These are phyloP conservation scores for Mycena maculata DNA, from an alignment of 768 basidiomycete genomes.

Conservation along the genomic window DNA sequence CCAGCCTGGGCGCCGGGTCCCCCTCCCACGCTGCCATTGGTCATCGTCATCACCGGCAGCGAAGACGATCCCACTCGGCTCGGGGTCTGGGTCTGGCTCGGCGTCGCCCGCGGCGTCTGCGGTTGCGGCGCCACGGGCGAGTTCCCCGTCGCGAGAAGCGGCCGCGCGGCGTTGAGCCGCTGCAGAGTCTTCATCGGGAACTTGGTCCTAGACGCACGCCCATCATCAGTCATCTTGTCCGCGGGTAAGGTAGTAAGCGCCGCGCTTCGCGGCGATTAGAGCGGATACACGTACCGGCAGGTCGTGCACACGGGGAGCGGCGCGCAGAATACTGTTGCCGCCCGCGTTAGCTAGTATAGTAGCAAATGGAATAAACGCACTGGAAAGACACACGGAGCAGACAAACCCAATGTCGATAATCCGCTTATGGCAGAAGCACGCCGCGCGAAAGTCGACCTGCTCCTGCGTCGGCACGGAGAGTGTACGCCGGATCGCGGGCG, in stretches of 20 bases:
- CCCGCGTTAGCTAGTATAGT: background rate
- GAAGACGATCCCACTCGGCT: conserved; percentile 38
- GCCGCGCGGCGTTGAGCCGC: conserved; percentile 75
- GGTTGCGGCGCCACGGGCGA: too few relatives aligned
- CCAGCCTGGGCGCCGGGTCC: too few relatives aligned
- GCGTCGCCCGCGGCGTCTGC: too few relatives aligned
- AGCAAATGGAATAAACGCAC: conserved; percentile 60
- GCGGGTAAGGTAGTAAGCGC: too few relatives aligned
- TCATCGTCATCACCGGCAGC: conserved; percentile 25
- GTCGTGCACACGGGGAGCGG: conserved; percentile 95
- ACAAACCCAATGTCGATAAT: conserved; percentile 98
- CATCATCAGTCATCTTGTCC: too few relatives aligned
- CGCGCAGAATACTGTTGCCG: conserved; percentile 86
- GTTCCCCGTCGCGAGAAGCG: conserved; percentile 45
- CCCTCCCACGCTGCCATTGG: conserved; percentile 32
- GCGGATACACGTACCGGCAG: conserved; percentile 74
- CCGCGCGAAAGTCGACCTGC: conserved; percentile 95
- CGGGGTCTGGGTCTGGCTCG: background rate
- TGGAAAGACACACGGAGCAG: conserved; percentile 98
- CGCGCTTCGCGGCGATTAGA: conserved; percentile 10
- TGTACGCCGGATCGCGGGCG: conserved; percentile 76
- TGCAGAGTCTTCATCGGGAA: conserved; percentile 95
- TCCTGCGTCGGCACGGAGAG: conserved; percentile 93
- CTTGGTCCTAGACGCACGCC: conserved; percentile 83
- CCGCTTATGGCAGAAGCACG: conserved; percentile 98